These are phyloP conservation scores for Fusarium circinatum DNA, from an alignment of 2,329 filamentous ascomycete genomes.

Conservation along the genomic window DNA sequence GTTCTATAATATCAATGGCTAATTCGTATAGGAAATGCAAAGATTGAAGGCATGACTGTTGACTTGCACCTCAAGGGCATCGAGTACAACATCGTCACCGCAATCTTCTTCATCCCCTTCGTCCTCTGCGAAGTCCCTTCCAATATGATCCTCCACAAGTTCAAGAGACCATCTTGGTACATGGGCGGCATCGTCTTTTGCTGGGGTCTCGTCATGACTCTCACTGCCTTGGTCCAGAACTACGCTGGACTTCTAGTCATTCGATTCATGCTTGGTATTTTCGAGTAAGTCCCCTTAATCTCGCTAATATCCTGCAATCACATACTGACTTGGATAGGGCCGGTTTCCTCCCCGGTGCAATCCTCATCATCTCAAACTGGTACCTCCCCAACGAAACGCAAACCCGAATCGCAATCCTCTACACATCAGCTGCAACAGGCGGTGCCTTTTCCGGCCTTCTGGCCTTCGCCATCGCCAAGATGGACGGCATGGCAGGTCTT, in stretches of 20 bases:
- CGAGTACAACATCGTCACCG: constrained; percentile 67
- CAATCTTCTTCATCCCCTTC: constrained; percentile 45
- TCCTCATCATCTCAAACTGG: constrained; percentile 28
- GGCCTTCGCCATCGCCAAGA: constrained; percentile 21
- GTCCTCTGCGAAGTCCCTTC: constrained; percentile 20
- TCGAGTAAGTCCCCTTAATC: not conserved
- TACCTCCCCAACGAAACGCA: constrained; percentile 23
- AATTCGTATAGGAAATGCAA: constrained; percentile 37
- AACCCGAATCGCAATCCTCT: constrained; percentile 27
- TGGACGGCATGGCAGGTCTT: constrained; percentile 20
- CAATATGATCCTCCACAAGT: constrained; percentile 19
- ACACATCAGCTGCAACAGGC: constrained; percentile 26
- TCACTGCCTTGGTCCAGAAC: constrained; percentile 7
- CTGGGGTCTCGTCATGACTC: constrained; percentile 15
- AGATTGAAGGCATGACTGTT: constrained; percentile 42
- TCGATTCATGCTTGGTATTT: constrained; percentile 11
- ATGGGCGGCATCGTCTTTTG: constrained; percentile 17
- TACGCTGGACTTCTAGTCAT: constrained; percentile 12
- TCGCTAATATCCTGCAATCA: rapidly evolving
- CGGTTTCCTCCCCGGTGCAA: constrained; percentile 12
- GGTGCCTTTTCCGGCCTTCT: constrained; percentile 47
- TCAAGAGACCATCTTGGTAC: constrained; percentile 9
- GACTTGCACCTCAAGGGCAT: constrained; percentile 44
- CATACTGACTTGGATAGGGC: not conserved
- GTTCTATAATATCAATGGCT: not conserved